A percentile compares a stretch with the other conserved stretches of the same genome.
Conservation (phyloP, 2,329 filamentous ascomycete genomes). For the Ophiosphaerella narmari region DNA sequence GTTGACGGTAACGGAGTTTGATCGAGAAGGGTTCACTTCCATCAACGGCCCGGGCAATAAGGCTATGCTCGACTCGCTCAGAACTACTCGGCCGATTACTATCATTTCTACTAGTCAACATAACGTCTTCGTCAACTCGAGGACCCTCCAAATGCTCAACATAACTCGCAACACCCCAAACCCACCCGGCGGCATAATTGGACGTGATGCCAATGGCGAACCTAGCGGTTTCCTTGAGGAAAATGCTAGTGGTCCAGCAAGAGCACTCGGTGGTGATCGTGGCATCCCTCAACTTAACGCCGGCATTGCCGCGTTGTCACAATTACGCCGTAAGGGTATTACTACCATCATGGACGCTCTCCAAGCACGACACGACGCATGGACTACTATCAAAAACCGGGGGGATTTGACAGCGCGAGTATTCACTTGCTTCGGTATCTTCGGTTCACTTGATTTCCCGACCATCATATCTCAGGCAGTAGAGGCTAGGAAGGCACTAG, state of each 20-base stretch:
- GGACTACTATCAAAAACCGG: slow-evolving; percentile 1
- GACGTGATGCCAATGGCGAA: background rate
- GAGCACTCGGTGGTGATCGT: background rate
- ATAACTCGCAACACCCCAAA: background rate
- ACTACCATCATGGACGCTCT: slow-evolving; percentile 2
- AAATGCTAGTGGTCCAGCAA: background rate
- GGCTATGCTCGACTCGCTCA: slow-evolving; percentile 1
- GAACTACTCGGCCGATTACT: slow-evolving; percentile 2
- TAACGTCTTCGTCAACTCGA: slow-evolving; percentile 3
- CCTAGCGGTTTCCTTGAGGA: slow-evolving; percentile 3
- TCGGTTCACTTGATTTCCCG: background rate
- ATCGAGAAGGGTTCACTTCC: slow-evolving; percentile 1
- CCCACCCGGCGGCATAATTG: background rate
- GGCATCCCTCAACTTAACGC: background rate
- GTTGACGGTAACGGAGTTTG: slow-evolving; percentile 4
- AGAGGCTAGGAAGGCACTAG: background rate
- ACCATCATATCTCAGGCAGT: background rate
- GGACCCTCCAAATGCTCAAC: slow-evolving; percentile 1
- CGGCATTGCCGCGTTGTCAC: background rate
- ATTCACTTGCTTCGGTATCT: slow-evolving; percentile 1
- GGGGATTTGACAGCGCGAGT: slow-evolving; percentile 1
- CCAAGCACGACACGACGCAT: slow-evolving; percentile 1
- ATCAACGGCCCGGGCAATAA: slow-evolving; percentile 3
- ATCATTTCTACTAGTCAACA: slow-evolving; percentile 1
- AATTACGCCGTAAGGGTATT: slow-evolving; percentile 2